Evolutionary conservation across 768 basidiomycete genomes (phyloP).

Genomic region (Podaxis pistillaris): DNA sequence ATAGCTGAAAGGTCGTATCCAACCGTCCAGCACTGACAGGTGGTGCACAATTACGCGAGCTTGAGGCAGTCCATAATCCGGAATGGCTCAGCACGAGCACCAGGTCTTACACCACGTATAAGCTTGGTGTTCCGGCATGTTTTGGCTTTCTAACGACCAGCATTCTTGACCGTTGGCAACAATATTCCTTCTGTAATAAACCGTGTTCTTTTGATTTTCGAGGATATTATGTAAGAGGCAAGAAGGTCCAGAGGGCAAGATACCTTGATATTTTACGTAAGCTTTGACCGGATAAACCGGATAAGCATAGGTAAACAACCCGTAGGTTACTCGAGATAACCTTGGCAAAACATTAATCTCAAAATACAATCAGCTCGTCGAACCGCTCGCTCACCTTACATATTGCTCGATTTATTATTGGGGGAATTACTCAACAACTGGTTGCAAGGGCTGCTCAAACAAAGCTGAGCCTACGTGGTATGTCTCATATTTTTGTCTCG

Average conservation of each 20-base stretch:
- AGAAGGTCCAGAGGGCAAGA: not conserved
- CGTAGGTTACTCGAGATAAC: conserved; percentile 11
- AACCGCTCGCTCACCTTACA: not conserved
- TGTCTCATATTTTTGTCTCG: conserved; percentile 11
- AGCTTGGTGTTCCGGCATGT: no score
- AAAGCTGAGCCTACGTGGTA: not conserved
- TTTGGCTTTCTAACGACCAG: no score
- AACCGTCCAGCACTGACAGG: no score
- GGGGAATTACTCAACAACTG: not conserved
- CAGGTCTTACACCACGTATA: no score
- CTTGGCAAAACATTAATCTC: conserved; percentile 6
- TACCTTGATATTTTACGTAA: conserved; percentile 3
- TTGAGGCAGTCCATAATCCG: no score
- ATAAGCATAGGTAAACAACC: conserved; percentile 14
- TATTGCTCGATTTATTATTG: not conserved
- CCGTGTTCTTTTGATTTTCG: not conserved
- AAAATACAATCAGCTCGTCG: conserved; percentile 1
- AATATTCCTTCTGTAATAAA: not conserved
- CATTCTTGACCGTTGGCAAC: not conserved
- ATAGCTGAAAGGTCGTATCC: no score
- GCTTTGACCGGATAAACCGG: conserved; percentile 7
- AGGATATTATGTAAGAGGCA: not conserved
- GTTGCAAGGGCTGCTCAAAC: not conserved
- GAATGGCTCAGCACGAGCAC: no score
- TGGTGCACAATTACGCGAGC: no score